Evolutionary conservation across 2,329 filamentous ascomycete genomes (phyloP), one percentile per base, ranked within the genome.

Genomic region (Geosmithia flava): DNA sequence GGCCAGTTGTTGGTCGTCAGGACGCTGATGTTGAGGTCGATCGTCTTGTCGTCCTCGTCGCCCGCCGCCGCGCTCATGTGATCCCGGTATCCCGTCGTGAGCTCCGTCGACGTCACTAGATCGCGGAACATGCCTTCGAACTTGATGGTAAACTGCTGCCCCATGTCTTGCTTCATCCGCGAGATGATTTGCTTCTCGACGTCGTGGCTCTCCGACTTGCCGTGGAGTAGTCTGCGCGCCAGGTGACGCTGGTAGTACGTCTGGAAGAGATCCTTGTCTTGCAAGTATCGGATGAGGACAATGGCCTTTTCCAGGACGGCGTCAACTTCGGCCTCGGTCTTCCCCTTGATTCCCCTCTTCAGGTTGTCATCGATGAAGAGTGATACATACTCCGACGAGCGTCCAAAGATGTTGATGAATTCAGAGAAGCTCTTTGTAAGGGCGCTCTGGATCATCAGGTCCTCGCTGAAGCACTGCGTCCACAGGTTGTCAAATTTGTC

Each of bases 111-210:
- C 13, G 90, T 81, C 16, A 83, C 80, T 78, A 97, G 90, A 59
- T 98, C 93, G 66, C 89, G 90, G 71, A 98, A 96, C 89, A 98
- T 97, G 54, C 89, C 86, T 61, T 98, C 93, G 43, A 98, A 80
- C 62, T 94, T 95, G 58, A 80, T 73, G 0, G 93, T 97, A 62
- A 97, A 97, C 55, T 89, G 83, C 62, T 94, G 95, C 40, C 93
- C 93, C 47, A 97, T 80, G 62, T 96, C 91, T 59, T 93, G 80
- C 74, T 96, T 97, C 89, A 98, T 96, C 53, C 91, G 86, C 0
- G 83, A 85, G 47, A 98, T 93, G 79, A 98, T 94, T 58, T 93
- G 85, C 62, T 91, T 90, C 67, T 98, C 93, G 1, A 89, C 87
- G 58, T 96, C 91, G 53, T 87, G 83, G 60, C 87, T 95, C 55